A percentile compares a stretch with the other conserved stretches of the same genome.
These are phyloP conservation scores for Samsoniella hepiali DNA, from an alignment of 2,329 filamentous ascomycete species.

Conservation along the genomic window DNA sequence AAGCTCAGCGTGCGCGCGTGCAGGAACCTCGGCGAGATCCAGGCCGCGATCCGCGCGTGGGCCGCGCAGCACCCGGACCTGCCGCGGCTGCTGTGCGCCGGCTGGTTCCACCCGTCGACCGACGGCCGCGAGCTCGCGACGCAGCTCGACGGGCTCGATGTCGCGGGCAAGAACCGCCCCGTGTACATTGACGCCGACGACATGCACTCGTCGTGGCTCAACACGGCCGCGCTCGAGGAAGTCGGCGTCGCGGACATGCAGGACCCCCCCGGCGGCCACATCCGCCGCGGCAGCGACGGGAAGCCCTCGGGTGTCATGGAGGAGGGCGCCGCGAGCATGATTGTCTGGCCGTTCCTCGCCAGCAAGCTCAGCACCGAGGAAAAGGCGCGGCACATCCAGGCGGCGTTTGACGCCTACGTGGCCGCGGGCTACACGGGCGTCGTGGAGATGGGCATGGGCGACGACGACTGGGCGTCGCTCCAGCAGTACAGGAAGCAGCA, in stretches of 20 bases:
- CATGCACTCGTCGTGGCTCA: conserved; percentile 51
- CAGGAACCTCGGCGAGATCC: conserved; percentile 43
- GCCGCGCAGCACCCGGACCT: conserved; percentile 40
- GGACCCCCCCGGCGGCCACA: conserved; percentile 42
- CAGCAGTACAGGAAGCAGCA: conserved; percentile 34
- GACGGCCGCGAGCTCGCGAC: conserved; percentile 35
- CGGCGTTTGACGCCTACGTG: conserved; percentile 44
- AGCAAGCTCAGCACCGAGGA: conserved; percentile 39
- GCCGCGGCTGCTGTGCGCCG: conserved; percentile 43
- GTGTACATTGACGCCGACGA: conserved; percentile 52
- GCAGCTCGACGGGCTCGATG: conserved; percentile 45
- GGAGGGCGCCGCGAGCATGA: conserved; percentile 42
- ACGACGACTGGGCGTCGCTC: conserved; percentile 43
- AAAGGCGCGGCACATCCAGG: conserved; percentile 39
- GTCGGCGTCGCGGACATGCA: conserved; percentile 40
- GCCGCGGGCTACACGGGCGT: conserved; percentile 46
- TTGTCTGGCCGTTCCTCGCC: conserved; percentile 48
- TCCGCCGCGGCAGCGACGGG: conserved; percentile 42
- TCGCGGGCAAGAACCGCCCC: conserved; percentile 32
- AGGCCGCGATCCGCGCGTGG: conserved; percentile 37
- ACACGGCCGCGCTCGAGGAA: conserved; percentile 44
- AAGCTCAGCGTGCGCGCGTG: conserved; percentile 44
- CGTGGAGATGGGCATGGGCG: conserved; percentile 54
- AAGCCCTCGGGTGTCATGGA: conserved; percentile 43
- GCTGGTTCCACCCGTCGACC: conserved; percentile 46